These are phyloP conservation scores for Pythium chondricola DNA, from an alignment of 352 stramenopile species.

Conservation along the genomic window DNA sequence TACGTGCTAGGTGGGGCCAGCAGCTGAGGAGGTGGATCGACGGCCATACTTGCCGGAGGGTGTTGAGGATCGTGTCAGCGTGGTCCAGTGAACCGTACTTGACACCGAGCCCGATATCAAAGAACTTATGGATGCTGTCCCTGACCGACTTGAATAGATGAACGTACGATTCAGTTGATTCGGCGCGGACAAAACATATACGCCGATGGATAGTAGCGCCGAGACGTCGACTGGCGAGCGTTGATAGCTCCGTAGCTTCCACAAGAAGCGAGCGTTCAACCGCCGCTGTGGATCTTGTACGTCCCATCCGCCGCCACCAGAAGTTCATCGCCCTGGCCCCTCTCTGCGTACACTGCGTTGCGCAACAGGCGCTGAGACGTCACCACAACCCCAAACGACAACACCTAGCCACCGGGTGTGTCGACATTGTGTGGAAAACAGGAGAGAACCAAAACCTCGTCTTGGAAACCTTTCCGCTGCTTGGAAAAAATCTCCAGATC, in stretches of 20 bases:
- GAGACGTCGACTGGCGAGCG: not conserved
- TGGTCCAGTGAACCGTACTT: not conserved
- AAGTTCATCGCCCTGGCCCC: not conserved
- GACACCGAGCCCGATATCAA: not conserved
- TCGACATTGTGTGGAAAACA: too few relatives aligned
- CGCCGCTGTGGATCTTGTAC: not conserved
- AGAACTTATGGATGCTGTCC: not conserved
- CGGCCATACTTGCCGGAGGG: not conserved
- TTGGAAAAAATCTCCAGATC: too few relatives aligned
- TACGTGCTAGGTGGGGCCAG: not conserved
- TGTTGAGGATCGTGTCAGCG: not conserved
- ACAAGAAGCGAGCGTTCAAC: not conserved
- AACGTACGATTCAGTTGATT: not conserved
- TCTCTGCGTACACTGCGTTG: not conserved
- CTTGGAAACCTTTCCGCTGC: too few relatives aligned
- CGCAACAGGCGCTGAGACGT: not conserved
- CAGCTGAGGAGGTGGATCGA: not conserved
- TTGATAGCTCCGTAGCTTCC: not conserved
- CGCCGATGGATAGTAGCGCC: not conserved
- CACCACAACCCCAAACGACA: too few relatives aligned
- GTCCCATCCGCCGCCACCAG: not conserved
- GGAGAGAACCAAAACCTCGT: too few relatives aligned
- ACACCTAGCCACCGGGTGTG: too few relatives aligned
- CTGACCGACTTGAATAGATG: not conserved
- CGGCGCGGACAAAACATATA: not conserved